Evolutionary conservation across 2,329 filamentous ascomycete genomes (phyloP), one percentile per base, ranked within the genome.

Genomic region (Coniella lustricola): DNA sequence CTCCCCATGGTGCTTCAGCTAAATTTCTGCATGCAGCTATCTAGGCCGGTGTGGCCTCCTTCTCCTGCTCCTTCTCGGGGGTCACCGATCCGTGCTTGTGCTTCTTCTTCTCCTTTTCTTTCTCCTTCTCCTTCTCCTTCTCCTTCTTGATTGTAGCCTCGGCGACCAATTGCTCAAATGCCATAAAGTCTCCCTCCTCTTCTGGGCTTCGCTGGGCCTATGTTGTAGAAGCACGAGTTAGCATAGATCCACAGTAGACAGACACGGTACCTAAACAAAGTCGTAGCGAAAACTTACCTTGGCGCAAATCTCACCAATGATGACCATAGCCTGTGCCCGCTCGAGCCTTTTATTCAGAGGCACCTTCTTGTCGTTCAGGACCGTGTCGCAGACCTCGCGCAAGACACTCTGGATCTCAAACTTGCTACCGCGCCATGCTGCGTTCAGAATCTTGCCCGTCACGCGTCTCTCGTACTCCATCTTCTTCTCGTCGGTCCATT

Each of bases 401-500:
- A 98, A 71, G 55, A 98, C 91, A 61, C 90, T 86, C 74, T 97
- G 91, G 56, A 98, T 97, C 75, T 98, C 93, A 62, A 95, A 97
- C 71, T 93, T 95, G 77, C 85, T 91, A 40, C 93, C 93, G 55
- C 90, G 76, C 93, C 93, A 98, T 10, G 93, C 93, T 3, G 93
- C 93, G 4, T 90, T 95, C 34, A 98, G 79, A 56, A 98, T 97
- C 79, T 98, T 98, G 62, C 93, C 93, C 9, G 93, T 98, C 20
- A 97, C 91, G 59, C 85, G 83, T 62, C 91, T 85, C 75, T 97
- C 93, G 61, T 95, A 96, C 71, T 98, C 93, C 36, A 84, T 84
- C 70, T 90, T 90, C 74, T 87, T 90, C 81, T 97, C 93, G 54
- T 98, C 93, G 1, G 93, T 97, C 93, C 93, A 98, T 53, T 95